phyloP scores from a whole-genome alignment of 768 basidiomycete species.

The Lanmaoa rubissima region DNA sequence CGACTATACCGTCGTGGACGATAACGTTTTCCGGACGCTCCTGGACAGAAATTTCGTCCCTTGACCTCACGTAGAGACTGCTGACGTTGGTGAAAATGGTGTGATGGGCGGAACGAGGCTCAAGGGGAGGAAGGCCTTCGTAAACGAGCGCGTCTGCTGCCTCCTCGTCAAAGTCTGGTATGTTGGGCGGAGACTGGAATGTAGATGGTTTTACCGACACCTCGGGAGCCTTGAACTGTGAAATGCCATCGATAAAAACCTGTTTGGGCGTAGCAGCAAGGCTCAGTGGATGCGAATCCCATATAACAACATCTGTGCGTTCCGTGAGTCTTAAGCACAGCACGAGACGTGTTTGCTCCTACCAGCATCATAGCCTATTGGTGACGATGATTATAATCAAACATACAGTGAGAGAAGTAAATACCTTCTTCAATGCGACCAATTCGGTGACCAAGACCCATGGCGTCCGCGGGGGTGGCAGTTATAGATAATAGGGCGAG shows the following conservation, averaged over 20 bases:
- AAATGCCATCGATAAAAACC: constrained; percentile 84
- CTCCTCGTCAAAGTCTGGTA: constrained; percentile 73
- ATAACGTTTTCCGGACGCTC: constrained; percentile 30
- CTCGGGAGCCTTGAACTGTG: constrained; percentile 56
- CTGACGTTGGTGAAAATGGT: constrained; percentile 68
- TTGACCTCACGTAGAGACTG: constrained; percentile 39
- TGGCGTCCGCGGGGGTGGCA: constrained; percentile 58
- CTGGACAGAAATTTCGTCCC: constrained; percentile 25
- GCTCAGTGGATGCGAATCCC: constrained; percentile 73
- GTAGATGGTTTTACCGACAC: constrained; percentile 37
- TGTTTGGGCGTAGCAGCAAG: constrained; percentile 72
- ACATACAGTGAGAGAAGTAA: background rate
- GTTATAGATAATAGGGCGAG: constrained; percentile 66
- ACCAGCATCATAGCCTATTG: constrained; percentile 47
- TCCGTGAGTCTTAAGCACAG: background rate
- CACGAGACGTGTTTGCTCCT: background rate
- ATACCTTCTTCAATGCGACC: constrained; percentile 56
- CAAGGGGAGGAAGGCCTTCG: constrained; percentile 76
- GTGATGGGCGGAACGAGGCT: constrained; percentile 34
- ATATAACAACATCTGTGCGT: constrained; percentile 59
- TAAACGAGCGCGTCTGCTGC: constrained; percentile 56
- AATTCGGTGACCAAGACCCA: constrained; percentile 75
- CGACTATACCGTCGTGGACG: constrained; percentile 49
- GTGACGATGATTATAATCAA: background rate
- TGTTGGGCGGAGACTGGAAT: constrained; percentile 49